Evolutionary conservation across 106 monocot genomes (phyloP).

Genomic region (Apostasia shenzhenica): DNA sequence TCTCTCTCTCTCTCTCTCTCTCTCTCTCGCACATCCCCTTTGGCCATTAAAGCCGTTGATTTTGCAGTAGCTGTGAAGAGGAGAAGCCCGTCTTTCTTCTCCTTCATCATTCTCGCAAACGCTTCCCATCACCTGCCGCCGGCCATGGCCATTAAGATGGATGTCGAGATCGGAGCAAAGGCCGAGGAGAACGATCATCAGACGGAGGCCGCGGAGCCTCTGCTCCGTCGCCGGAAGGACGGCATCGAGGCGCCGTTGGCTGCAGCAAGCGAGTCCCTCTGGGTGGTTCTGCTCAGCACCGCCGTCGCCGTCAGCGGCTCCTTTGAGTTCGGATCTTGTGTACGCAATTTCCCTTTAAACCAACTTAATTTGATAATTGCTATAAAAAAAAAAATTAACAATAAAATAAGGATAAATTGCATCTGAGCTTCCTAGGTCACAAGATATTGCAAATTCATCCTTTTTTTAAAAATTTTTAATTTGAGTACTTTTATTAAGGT

Average conservation of each 20-base stretch:
- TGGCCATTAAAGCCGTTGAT: too few species aligned
- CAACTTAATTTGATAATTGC: not conserved
- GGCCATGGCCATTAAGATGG: not conserved
- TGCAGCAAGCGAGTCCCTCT: conserved; percentile 14
- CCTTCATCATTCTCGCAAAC: too few species aligned
- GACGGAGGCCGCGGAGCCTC: not conserved
- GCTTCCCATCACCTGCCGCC: not conserved
- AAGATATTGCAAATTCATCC: not conserved
- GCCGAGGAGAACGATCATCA: too few species aligned
- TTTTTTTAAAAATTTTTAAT: too few species aligned
- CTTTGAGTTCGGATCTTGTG: conserved; percentile 53
- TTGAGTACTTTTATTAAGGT: not conserved
- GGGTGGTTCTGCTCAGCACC: conserved; percentile 40
- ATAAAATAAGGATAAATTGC: not conserved
- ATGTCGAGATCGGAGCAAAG: not conserved
- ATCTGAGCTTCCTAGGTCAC: not conserved
- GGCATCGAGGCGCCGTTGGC: not conserved
- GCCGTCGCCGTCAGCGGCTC: conserved; percentile 52
- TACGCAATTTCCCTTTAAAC: conserved; percentile 13
- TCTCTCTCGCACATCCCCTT: too few species aligned
- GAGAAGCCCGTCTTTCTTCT: too few species aligned
- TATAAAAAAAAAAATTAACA: not conserved
- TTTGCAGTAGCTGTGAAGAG: too few species aligned
- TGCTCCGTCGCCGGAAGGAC: not conserved
- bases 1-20: too few species aligned